Base-by-base conservation (phyloP, 345 rosid genomes). In the Clausena lansium region DNA sequence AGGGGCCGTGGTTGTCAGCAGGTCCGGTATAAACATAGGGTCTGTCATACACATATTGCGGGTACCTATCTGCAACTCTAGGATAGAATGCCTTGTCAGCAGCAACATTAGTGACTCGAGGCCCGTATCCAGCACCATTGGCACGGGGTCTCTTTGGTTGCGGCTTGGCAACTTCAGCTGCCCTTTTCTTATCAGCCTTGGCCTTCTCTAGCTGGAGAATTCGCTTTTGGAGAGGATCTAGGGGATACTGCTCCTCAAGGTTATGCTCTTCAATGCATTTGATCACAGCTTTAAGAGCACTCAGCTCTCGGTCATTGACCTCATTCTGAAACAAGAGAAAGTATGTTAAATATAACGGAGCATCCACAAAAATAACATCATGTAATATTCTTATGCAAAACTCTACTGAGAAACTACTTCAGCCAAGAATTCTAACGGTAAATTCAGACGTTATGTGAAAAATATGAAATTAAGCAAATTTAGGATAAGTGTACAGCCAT, bases 211-310 rank as follows among this genome's bases (percentile, higher is more conserved):
- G 91, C 84, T 87, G 93, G 72, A 89, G 76, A 76, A 97, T 86
- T 67, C 88, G 85, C 73, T 89, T 89, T 62, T 92, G 92, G 74
- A 97, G 94, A 20, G 88, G 85, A 47, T 90, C 98, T 24, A 77
- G 77, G 20, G 94, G 93, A 82, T 87, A 97, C 74, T 86, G 95
- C 82, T 85, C 97, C 88, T 94, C 98, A 25, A 97, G 93, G 84
- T 81, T 93, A 77, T 91, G 98, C 84, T 97, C 99, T 78, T 97
- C 98, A n/a, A 97, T 84, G 89, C 99, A 93, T 84, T 93, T 97
- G 65, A 93, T 87, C 76, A 93, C 94, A 8, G 93, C 87, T 80
- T 93, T 97, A 5, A 94, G 90, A 24, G 96, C 93, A 77, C 90
- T 67, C 76, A 91, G 91, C 89, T 97, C 99, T 52, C 93, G 82